A percentile compares a stretch with the other conserved stretches of the same genome.
phyloP scores from a whole-genome alignment of 257 asterid species.

The Solanum peruvianum region DNA sequence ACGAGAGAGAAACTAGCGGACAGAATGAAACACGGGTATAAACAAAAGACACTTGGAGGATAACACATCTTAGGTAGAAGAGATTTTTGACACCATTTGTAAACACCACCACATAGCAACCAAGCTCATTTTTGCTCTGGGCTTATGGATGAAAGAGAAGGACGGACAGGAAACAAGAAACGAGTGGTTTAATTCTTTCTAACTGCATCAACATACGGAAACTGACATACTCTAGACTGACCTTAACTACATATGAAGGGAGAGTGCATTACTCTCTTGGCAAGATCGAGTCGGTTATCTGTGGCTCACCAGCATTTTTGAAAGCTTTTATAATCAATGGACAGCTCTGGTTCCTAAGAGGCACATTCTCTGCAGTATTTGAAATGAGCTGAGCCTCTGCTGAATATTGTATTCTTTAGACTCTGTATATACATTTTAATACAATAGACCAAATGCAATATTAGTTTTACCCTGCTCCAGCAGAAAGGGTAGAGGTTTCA shows the following conservation, averaged over 20 bases:
- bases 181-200: conserved; percentile 12
- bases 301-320: conserved; percentile 19
- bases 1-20: conserved; percentile 61
- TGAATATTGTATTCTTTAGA: conserved; percentile 5
- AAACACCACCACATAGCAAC: not conserved
- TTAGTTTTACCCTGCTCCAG: not conserved
- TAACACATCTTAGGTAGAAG: conserved; percentile 1
- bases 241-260: conserved; percentile 8
- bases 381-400: not conserved
- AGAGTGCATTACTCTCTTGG: conserved; percentile 8
- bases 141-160: not conserved
- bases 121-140: conserved; percentile 8
- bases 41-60: conserved; percentile 71
- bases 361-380: not conserved
- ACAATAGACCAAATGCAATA: not conserved
- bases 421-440: not conserved
- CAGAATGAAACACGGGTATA: conserved; percentile 72
- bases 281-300: not conserved
- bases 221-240: conserved; percentile 25
- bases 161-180: not conserved
- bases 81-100: conserved; percentile 1
- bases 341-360: not conserved
- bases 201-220: conserved; percentile 7
- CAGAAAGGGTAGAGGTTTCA: not conserved
- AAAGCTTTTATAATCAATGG: not conserved